phyloP scores from a whole-genome alignment of 2,329 filamentous ascomycete genomes.

The Furcasterigmium sp. region DNA sequence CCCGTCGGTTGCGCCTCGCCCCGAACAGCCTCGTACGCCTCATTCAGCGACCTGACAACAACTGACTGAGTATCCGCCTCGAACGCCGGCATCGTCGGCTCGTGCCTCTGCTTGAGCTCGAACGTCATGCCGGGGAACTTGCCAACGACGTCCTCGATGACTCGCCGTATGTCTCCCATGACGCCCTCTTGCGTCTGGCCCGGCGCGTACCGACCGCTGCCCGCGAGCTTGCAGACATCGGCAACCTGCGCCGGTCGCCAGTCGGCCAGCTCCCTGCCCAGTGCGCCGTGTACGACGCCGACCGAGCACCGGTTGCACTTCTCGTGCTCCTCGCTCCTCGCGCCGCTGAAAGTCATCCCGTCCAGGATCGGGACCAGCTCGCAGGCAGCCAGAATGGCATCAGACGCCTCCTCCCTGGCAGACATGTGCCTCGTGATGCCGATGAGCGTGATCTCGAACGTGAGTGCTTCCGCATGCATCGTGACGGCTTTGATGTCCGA shows the following conservation, averaged over 20 bases:
- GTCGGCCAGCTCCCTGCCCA: constrained; percentile 16
- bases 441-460: constrained; percentile 15
- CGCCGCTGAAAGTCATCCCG: constrained; percentile 14
- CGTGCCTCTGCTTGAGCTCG: constrained; percentile 14
- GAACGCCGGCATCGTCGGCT: constrained; percentile 20
- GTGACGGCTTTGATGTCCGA: constrained; percentile 19
- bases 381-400: constrained; percentile 19
- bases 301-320: constrained; percentile 19
- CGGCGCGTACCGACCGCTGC: constrained; percentile 18
- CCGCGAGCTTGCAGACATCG: constrained; percentile 17
- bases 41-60: constrained; percentile 15
- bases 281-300: constrained; percentile 18
- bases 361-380: constrained; percentile 15
- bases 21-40: constrained; percentile 14
- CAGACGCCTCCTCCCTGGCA: constrained; percentile 17
- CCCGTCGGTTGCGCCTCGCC: constrained; percentile 15
- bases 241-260: constrained; percentile 18
- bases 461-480: constrained; percentile 19
- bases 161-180: constrained; percentile 13
- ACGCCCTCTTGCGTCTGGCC: constrained; percentile 19
- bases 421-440: constrained; percentile 20
- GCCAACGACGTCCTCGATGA: constrained; percentile 10
- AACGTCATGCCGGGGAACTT: constrained; percentile 15
- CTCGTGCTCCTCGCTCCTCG: constrained; percentile 14
- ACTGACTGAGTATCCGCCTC: constrained; percentile 11